Evolutionary conservation across 2,329 filamentous ascomycete genomes (phyloP), one percentile per base, ranked within the genome.

Genomic region (Simplicillium aogashimaense): DNA sequence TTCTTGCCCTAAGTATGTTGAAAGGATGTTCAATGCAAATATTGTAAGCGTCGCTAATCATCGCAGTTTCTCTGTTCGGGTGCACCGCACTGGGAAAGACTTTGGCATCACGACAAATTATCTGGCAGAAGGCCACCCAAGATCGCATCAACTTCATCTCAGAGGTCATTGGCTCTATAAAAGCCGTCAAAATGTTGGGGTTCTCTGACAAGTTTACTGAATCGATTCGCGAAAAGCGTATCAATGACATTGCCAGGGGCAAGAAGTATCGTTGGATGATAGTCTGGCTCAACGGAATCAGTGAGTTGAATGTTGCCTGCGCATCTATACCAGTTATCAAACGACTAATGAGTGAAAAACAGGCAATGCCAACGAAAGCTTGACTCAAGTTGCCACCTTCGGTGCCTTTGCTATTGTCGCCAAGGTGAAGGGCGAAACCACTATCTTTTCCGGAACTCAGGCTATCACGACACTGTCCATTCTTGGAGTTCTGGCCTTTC

Each of bases 121-220:
- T 43, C 7, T 60, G 56, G 38, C 57, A 56, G 36, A 52, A 58
- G 9, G 51, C 56, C n/a, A 57, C 54, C 1, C 56, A 60, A 16
- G 47, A 47, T 10, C 54, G 57, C 5, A 57, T 59, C 35, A 59
- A 57, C 15, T 52, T 59, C 12, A 60, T 55, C 1, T 53, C 56
- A 0, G 53, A 58, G 18, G 49, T 57, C 2, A 42, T 60, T 7
- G 43, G 52, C 3, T 58, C 54, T 1, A 53, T 59, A 18, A 60
- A 59, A 13, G 45, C 53, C 1, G 50, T 58, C n/a, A 60, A 61
- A 37, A 60, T 60, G 55, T 47, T 59, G 2, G 57, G 57, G 0
- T 46, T 53, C 7, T 49, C 56, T 2, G 53, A 57, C 16, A 45
- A 44, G 9, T 56, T 59, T 11, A 40, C 43, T 2, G 37, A 39